These are phyloP conservation scores for Theobroma grandiflorum DNA, from an alignment of 441 rosid genomes.

Conservation along the genomic window DNA sequence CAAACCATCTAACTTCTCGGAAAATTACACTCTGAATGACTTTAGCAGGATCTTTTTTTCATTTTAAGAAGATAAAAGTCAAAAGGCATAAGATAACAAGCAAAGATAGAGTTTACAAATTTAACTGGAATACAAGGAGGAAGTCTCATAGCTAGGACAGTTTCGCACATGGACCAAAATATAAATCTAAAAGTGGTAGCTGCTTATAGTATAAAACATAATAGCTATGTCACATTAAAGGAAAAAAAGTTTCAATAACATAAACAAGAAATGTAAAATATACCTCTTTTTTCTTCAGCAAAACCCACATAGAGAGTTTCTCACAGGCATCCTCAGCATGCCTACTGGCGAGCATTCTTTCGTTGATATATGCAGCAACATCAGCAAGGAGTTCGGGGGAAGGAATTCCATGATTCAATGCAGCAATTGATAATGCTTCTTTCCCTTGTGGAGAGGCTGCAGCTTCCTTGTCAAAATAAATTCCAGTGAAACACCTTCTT, in stretches of 20 bases:
- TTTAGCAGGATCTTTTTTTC: neutral
- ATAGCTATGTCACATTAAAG: neutral
- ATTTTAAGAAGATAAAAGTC: neutral
- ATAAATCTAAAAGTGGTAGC: neutral
- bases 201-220: slow-evolving; percentile 4
- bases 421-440: slow-evolving; percentile 68
- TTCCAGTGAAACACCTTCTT: slow-evolving; percentile 66
- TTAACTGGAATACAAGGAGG: neutral
- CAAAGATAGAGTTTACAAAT: neutral
- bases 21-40: neutral
- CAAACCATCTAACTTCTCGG: neutral
- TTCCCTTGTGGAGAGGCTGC: slow-evolving; percentile 65
- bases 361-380: slow-evolving; percentile 75
- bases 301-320: slow-evolving; percentile 83
- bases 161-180: neutral
- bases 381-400: slow-evolving; percentile 54
- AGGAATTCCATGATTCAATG: slow-evolving; percentile 68
- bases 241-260: neutral
- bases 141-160: neutral
- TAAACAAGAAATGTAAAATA: slow-evolving; percentile 3
- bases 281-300: slow-evolving; percentile 80
- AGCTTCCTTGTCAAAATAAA: slow-evolving; percentile 63
- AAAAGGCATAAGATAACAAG: neutral
- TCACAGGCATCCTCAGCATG: slow-evolving; percentile 86
- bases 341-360: slow-evolving; percentile 72